Evolutionary conservation across 1,284 basidiomycete genomes (phyloP).

Genomic region (Cryptococcus floricola): DNA sequence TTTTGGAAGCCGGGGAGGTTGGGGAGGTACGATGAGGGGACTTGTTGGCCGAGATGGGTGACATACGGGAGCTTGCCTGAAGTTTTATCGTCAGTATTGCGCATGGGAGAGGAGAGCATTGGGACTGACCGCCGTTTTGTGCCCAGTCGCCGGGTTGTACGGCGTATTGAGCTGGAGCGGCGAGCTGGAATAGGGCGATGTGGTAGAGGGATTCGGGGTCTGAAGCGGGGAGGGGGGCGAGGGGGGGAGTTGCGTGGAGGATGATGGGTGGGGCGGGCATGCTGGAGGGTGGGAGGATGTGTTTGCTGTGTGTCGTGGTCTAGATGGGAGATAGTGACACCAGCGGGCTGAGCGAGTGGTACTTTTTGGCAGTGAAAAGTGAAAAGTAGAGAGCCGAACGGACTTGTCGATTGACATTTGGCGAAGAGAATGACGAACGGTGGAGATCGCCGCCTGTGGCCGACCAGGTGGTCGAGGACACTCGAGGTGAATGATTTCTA

Average conservation of each 20-base stretch:
- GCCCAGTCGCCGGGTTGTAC: conserved; percentile 27
- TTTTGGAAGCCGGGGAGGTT: conserved; percentile 27
- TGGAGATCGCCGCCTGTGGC: no score
- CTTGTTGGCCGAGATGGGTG: conserved; percentile 21
- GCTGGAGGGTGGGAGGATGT: not conserved
- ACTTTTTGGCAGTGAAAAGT: no score
- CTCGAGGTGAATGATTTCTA: no score
- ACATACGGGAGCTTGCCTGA: conserved; percentile 35
- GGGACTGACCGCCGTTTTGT: conserved; percentile 23
- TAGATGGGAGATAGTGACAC: no score
- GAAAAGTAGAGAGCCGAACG: no score
- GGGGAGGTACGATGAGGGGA: conserved; percentile 19
- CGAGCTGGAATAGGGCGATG: conserved; percentile 24
- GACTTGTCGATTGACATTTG: no score
- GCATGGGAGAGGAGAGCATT: not conserved
- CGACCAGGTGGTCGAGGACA: no score
- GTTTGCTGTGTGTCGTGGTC: no score
- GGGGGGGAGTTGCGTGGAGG: conserved; percentile 33
- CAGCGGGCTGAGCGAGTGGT: no score
- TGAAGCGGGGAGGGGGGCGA: conserved; percentile 29
- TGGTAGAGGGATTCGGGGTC: conserved; percentile 35
- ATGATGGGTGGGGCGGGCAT: conserved; percentile 17
- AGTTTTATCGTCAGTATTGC: not conserved
- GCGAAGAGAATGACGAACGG: no score
- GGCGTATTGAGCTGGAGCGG: conserved; percentile 17